A percentile compares a stretch with the other conserved stretches of the same genome.
Evolutionary conservation across 2,329 filamentous ascomycete species (phyloP).

Genomic region (Macrophomina phaseolina): DNA sequence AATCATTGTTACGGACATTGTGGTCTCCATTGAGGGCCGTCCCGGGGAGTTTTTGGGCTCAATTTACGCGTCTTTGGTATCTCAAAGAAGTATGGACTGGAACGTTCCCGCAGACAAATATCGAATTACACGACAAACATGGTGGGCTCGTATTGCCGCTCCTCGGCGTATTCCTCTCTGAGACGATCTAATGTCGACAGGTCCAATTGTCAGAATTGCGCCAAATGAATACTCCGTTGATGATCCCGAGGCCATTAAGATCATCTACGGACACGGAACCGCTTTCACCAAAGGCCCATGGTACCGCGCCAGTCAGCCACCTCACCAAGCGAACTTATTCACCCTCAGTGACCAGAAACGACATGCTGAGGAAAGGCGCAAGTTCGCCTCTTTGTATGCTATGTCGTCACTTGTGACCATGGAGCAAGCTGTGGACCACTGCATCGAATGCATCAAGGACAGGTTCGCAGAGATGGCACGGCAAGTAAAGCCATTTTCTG

Average conservation of each 20-base stretch:
- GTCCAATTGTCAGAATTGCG: constrained; percentile 40
- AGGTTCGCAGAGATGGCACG: background rate
- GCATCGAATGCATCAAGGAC: background rate
- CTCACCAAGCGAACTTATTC: background rate
- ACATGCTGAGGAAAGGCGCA: constrained; percentile 13
- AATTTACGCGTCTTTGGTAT: background rate
- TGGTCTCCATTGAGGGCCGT: background rate
- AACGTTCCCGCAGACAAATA: constrained; percentile 32
- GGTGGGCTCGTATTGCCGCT: background rate
- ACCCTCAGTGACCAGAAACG: constrained; percentile 51
- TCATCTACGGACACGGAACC: constrained; percentile 45
- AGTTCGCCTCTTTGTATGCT: background rate
- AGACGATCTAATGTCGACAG: constrained; percentile 30
- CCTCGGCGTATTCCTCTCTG: background rate
- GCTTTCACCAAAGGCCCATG: constrained; percentile 59
- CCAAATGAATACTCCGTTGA: constrained; percentile 39
- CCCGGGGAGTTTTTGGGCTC: constrained; percentile 6
- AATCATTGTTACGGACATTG: background rate
- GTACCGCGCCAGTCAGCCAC: constrained; percentile 57
- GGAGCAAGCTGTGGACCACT: constrained; percentile 38
- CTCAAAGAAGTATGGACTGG: background rate
- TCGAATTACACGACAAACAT: constrained; percentile 39
- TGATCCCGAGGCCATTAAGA: constrained; percentile 38
- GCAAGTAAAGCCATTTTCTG: background rate
- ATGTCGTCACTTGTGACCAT: constrained; percentile 51